Evolutionary conservation across 2,329 filamentous ascomycete species (phyloP).

Genomic region (Colletotrichum destructivum): DNA sequence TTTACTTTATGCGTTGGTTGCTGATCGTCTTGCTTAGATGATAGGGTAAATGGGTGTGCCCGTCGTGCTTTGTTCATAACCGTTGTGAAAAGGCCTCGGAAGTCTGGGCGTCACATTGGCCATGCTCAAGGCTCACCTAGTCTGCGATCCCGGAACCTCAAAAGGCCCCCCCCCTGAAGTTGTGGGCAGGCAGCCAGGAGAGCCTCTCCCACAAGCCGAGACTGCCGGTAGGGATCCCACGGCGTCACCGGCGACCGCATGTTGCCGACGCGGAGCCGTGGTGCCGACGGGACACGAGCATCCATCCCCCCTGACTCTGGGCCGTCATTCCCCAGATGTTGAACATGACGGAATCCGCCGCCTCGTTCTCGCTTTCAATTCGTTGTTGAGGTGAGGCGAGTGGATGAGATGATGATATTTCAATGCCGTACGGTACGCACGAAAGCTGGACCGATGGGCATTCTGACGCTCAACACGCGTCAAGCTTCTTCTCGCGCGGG

Average conservation of each 20-base stretch:
- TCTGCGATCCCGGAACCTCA: background rate
- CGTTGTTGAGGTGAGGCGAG: background rate
- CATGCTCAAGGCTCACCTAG: background rate
- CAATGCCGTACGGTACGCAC: background rate
- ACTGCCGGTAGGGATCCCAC: conserved; percentile 28
- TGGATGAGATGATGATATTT: background rate
- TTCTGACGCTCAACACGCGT: background rate
- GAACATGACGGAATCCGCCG: background rate
- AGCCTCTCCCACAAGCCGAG: conserved; percentile 37
- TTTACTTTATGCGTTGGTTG: conserved; percentile 40
- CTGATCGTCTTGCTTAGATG: conserved; percentile 33
- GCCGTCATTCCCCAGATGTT: conserved; percentile 34
- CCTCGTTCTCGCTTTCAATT: conserved; percentile 12
- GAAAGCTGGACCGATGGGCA: background rate
- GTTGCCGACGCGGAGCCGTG: conserved; percentile 21
- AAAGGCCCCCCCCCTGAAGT: background rate
- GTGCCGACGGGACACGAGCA: conserved; percentile 35
- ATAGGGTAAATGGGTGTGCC: background rate
- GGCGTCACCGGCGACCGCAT: conserved; percentile 22
- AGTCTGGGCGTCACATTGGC: too few relatives aligned
- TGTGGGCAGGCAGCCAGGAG: conserved; percentile 14
- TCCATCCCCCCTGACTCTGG: conserved; percentile 31
- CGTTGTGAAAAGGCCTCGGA: background rate
- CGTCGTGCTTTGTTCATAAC: conserved; percentile 23
- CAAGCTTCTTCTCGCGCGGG: conserved; percentile 3